Evolutionary conservation across 257 asterid species (phyloP), one percentile per base, ranked within the genome.

Genomic region (Nicotiana sylvestris): DNA sequence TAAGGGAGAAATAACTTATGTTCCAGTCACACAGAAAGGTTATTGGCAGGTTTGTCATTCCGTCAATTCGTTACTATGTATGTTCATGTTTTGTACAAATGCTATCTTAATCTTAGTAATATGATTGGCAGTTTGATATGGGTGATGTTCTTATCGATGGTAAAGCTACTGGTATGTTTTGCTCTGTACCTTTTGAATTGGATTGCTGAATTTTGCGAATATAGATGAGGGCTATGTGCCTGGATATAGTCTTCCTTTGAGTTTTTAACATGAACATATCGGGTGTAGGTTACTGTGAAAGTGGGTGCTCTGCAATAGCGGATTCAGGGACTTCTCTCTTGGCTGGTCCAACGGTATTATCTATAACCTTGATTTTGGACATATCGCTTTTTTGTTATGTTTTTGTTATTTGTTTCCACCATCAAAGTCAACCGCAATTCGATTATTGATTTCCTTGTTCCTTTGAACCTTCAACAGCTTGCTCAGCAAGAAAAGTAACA

Each of bases 251-350:
- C 43, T 76, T 76, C 5, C 29, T 76, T 76, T 76, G 80, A 15
- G 46, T 76, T 76, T 29, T 60, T 76, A 76, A 76, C 17, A 76
- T 27, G 39, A 46, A 27, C 61, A 62, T 51, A 37, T 51, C 18
- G 51, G 51, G 55, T 67, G 78, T 81, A 96, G 99, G 98, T 70
- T 95, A 87, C 86, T 96, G 99, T 78, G 65, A 80, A 29, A 92
- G 85, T 58, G 98, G 99, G 86, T 96, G 99, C 86, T 88, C 98
- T 25, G 99, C 99, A 46, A 96, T 96, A 87, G 99, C 98, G 13
- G 99, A 96, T 87, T 94, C 99, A 51, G 99, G 99, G 83, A 96
- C 99, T 67, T 96, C 99, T 83, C 97, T 96, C 78, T 68, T 96
- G 68, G 95, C 99, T 16, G 99, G 99, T 53, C 99, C 99, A 58